Percentiles rank a stretch among this genome's conserved stretches.
Conservation (phyloP, 805 yeast genomes). For the Kuraishia capsulata region DNA sequence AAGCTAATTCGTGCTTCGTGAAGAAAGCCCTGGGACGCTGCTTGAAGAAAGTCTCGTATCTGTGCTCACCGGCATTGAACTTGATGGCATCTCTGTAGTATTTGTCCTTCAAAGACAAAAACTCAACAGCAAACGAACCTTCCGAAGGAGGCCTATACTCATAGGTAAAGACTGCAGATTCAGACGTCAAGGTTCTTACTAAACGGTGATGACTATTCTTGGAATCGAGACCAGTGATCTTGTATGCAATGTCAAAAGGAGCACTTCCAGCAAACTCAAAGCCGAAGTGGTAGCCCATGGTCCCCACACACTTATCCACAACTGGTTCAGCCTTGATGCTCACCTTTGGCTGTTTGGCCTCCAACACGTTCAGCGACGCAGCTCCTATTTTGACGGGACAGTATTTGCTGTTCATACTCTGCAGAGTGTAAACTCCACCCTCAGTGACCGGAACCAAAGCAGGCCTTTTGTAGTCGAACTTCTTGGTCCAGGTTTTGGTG, state of each 20-base stretch:
- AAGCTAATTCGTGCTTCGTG: conserved; percentile 10
- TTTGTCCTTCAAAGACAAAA: conserved; percentile 55
- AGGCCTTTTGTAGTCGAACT: conserved; percentile 17
- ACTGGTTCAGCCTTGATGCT: conserved; percentile 47
- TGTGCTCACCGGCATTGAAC: conserved; percentile 29
- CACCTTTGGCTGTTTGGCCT: conserved; percentile 31
- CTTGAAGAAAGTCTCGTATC: conserved; percentile 63
- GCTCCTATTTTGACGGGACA: conserved; percentile 69
- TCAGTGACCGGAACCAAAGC: conserved; percentile 28
- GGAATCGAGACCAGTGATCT: conserved; percentile 43
- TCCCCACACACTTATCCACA: conserved; percentile 85
- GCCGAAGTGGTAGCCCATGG: conserved; percentile 63
- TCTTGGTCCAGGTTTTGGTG: background rate
- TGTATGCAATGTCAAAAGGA: conserved; percentile 64
- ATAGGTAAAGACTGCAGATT: conserved; percentile 28
- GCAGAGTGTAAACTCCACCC: conserved; percentile 62
- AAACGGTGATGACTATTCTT: conserved; percentile 17
- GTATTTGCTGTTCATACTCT: conserved; percentile 42
- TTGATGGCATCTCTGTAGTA: conserved; percentile 32
- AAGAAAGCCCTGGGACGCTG: conserved; percentile 53
- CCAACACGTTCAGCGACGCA: conserved; percentile 36
- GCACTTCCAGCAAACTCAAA: conserved; percentile 75
- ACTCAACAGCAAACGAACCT: conserved; percentile 73
- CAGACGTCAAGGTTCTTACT: conserved; percentile 22
- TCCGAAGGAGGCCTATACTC: conserved; percentile 70